Base-by-base conservation (phyloP, 331 rosid species). In the Ulmus americana region DNA sequence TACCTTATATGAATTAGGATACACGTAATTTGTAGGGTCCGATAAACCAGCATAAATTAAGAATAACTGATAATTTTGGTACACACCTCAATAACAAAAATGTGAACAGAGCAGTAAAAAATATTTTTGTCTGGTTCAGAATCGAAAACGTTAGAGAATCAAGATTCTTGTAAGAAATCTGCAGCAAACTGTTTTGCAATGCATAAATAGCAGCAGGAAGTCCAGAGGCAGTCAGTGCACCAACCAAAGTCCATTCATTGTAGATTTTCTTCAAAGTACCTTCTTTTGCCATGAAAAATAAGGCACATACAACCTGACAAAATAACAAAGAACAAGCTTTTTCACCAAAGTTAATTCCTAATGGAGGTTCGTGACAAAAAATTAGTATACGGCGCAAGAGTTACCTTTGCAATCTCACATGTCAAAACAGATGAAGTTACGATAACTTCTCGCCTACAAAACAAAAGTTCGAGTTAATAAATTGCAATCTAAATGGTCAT, bases 61-160 rank as follows among this genome's bases (percentile, higher is more conserved):
- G 59, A 63, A 47, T 9, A 18, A 7, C 10, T 14, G 70, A 45
- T 16, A 61, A 59, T 14, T 64, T 71, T 47, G 64, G 56, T 39
- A 52, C 83, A 68, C 80, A 90, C 99, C 97, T 87, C 78, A 94
- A 71, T 63, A 94, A 58, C 44, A 90, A 52, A 74, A 77, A 94
- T 4, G 99, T 90, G 71, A 83, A 90, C 54, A 94, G 69, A 38
- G 97, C 99, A 51, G 97, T 94, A 76, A 90, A 94, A 73, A 90
- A 52, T 56, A 94, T 90, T 72, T 94, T 94, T 28, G 99, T 94
- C 76, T 94, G 97, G 76, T 87, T 94, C 78, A 94, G 80, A 78
- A 94, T 90, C 12, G 99, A 90, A 81, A 94, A 94, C 9, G 97
- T 94, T 63, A 94, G 90, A 2, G 99, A 94, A 84, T 94, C 99